Conservation (phyloP, 257 asterid species). For the Schizonepeta tenuifolia region DNA sequence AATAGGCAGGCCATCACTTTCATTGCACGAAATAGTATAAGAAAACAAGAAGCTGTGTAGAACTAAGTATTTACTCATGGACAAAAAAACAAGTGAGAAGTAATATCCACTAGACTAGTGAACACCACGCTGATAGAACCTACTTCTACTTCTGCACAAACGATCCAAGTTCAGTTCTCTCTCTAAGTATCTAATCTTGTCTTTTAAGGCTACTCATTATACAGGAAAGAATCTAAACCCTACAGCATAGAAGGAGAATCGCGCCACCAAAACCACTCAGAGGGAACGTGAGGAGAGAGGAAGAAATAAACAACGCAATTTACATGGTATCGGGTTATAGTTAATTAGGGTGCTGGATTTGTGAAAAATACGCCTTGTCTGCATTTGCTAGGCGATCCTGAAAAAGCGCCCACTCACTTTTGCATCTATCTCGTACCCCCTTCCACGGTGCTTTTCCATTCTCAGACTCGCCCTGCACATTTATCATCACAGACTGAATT, state of each 20-base stretch:
- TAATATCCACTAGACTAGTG: conserved; percentile 28
- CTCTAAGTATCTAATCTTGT: conserved; percentile 20
- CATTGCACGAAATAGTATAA: not conserved
- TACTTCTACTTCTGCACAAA: conserved; percentile 45
- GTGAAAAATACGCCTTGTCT: conserved; percentile 75
- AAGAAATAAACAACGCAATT: conserved; percentile 30
- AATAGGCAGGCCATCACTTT: not conserved
- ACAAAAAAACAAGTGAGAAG: not conserved
- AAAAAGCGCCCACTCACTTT: conserved; percentile 87
- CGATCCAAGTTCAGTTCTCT: not conserved
- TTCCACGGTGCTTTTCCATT: conserved; percentile 91
- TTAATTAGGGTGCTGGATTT: conserved; percentile 45
- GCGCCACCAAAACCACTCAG: conserved; percentile 27
- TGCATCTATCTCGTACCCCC: conserved; percentile 98
- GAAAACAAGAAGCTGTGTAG: conserved; percentile 4
- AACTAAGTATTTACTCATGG: conserved; percentile 8
- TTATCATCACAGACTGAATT: conserved; percentile 27
- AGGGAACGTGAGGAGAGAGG: conserved; percentile 17
- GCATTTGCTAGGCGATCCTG: conserved; percentile 93
- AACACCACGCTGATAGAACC: conserved; percentile 27
- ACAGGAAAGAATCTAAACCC: conserved; percentile 26
- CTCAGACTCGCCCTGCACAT: conserved; percentile 77
- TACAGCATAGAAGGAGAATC: conserved; percentile 37
- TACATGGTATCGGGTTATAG: conserved; percentile 37
- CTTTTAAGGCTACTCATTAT: conserved; percentile 32